Evolutionary conservation across 352 stramenopile genomes (phyloP), one percentile per base, ranked within the genome.

Genomic region (Phytophthora agathidicida): DNA sequence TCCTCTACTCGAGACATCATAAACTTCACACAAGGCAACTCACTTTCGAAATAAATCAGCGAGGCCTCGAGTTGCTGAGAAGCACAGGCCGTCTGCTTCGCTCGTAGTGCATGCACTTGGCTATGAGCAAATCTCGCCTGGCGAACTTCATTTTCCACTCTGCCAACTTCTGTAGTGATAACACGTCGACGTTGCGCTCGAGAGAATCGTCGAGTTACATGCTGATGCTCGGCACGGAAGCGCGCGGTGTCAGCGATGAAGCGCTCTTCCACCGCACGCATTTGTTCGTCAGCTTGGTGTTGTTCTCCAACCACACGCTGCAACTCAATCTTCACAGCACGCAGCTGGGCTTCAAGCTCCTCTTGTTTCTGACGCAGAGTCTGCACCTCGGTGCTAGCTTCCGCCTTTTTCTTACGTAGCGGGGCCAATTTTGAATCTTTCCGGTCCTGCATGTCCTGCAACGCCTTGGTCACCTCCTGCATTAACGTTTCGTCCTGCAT

Each of bases 1-100:
- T 91, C 73, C 24, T 75, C 56, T 1, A 88, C 75, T 5, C 85
- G 77, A 7, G 71, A 75, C 63, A 80, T 77, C 77, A 92, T 93
- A 46, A 93, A 93, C 59, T 91, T 86, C 9, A 92, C 65, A 36
- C 85, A 94, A 17, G 81, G 83, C 42, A 90, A 45, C 35, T 94
- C 77, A 45, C 83, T 89, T 37, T 76, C 76, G 47, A 91, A 89
- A 42, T 92, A 94, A 20, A 81, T 78, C 8, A 89, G 47, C 11
- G 82, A 70, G 23, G 75, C 80, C 57, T 94, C 77, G 10, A 93
- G 42, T 28, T 93, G 77, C 60, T 93, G 81, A 0, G 70, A 56
- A 37, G 84, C 32, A 37, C 74, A 86, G 16, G 52, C 45, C 1
- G 72, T 63, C 24, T 79, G 74, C 48, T 88, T 91, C 10, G 82